These are phyloP conservation scores for Thelonectria blattea DNA, from an alignment of 2,329 filamentous ascomycete species.

Conservation along the genomic window DNA sequence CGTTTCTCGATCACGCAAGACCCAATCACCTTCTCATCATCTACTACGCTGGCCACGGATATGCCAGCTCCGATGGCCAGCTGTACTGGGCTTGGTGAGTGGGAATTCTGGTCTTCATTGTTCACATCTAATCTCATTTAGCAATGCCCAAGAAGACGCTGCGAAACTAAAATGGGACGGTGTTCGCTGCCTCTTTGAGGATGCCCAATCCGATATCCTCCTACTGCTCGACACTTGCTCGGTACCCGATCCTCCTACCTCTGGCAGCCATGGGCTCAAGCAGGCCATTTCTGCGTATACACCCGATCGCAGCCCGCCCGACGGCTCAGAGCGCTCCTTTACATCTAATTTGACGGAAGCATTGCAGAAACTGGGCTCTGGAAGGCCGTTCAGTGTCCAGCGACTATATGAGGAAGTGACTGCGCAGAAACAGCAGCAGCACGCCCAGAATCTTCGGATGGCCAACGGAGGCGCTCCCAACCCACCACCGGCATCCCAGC, in stretches of 20 bases:
- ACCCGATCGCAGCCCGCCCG: slow-evolving; percentile 54
- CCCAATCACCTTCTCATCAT: slow-evolving; percentile 68
- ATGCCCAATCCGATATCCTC: slow-evolving; percentile 67
- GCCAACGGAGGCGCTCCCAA: slow-evolving; percentile 54
- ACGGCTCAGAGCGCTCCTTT: slow-evolving; percentile 59
- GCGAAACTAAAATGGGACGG: slow-evolving; percentile 68
- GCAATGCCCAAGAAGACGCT: slow-evolving; percentile 63
- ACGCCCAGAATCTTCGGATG: slow-evolving; percentile 48
- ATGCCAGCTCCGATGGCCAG: slow-evolving; percentile 63
- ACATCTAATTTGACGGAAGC: slow-evolving; percentile 63
- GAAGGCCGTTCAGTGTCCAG: slow-evolving; percentile 62
- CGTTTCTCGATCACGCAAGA: slow-evolving; percentile 63
- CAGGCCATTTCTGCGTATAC: slow-evolving; percentile 67
- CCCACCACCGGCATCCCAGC: slow-evolving; percentile 43
- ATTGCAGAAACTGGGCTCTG: slow-evolving; percentile 58
- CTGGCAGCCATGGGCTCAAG: slow-evolving; percentile 62
- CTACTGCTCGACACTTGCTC: slow-evolving; percentile 68
- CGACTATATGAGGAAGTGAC: slow-evolving; percentile 63
- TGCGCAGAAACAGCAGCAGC: slow-evolving; percentile 51
- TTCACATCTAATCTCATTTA: slow-evolving; percentile 49
- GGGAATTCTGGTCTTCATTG: slow-evolving; percentile 25
- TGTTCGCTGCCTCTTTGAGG: slow-evolving; percentile 67
- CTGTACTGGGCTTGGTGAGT: slow-evolving; percentile 72
- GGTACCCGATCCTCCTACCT: slow-evolving; percentile 55
- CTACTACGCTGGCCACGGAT: slow-evolving; percentile 69